Evolutionary conservation across 495 filamentous ascomycete species (phyloP).

Genomic region (Tuber melanosporum): DNA sequence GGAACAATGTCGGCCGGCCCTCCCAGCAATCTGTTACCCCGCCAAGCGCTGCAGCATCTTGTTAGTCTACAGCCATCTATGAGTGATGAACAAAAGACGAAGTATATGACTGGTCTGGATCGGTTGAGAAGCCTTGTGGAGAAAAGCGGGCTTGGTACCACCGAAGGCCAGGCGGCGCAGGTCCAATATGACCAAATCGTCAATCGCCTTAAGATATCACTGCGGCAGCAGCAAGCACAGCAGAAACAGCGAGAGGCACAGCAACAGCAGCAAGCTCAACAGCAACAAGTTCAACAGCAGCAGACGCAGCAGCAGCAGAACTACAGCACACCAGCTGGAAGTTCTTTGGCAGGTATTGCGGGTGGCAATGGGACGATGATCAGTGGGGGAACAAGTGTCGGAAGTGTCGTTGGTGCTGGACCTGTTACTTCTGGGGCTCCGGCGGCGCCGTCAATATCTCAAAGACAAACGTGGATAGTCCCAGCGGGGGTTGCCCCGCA

Average conservation of each 20-base stretch:
- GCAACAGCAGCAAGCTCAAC: slow-evolving; percentile 19
- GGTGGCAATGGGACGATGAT: not conserved
- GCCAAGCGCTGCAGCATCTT: slow-evolving; percentile 23
- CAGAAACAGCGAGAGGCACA: slow-evolving; percentile 28
- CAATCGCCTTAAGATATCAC: slow-evolving; percentile 55
- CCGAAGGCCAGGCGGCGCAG: slow-evolving; percentile 58
- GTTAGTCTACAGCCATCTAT: slow-evolving; percentile 44
- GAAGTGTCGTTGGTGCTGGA: not conserved
- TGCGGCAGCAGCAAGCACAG: slow-evolving; percentile 43
- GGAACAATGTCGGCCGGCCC: slow-evolving; percentile 9
- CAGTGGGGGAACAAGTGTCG: slow-evolving; percentile 7
- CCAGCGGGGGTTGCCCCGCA: slow-evolving; percentile 26
- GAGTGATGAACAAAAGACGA: slow-evolving; percentile 55
- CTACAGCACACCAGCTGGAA: slow-evolving; percentile 1
- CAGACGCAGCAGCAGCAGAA: slow-evolving; percentile 29
- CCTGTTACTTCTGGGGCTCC: not conserved
- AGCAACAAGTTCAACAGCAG: slow-evolving; percentile 14
- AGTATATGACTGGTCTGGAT: slow-evolving; percentile 60
- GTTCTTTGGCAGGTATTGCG: slow-evolving; percentile 4
- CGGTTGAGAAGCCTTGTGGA: slow-evolving; percentile 58
- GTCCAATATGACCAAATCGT: slow-evolving; percentile 60
- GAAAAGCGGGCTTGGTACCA: slow-evolving; percentile 50
- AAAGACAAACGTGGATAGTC: slow-evolving; percentile 34
- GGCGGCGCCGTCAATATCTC: slow-evolving; percentile 6
- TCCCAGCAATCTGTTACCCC: slow-evolving; percentile 14